Base-by-base conservation (phyloP, 116 monocot genomes). In the Trichopus zeylanicus region DNA sequence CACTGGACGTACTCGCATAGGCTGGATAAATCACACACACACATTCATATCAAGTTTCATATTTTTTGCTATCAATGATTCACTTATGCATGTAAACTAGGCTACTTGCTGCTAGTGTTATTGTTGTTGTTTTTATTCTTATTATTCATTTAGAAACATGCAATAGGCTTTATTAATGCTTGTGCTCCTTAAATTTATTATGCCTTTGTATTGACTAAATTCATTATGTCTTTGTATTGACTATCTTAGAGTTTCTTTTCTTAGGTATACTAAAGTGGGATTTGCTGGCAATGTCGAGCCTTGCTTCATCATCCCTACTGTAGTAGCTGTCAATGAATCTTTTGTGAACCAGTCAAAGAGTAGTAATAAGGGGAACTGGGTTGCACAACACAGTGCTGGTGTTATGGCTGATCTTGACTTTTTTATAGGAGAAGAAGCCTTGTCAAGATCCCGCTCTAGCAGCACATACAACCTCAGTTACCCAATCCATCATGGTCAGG, bases 371-470 rank as follows among this genome's bases (percentile, higher is more conserved):
- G 81, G 79, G 49, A 95, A 90, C 64, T 84, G 87, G 87, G 34
- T 91, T 55, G 79, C 91, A 42, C 97, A 97, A 65, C 87, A 97
- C 53, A 97, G 53, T 71, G 97, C 97, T 31, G 91, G 91, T 68
- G 97, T 97, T 10, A 91, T 97, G 97, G 97, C 97, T 57, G 97
- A 91, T 77, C 91, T 97, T 69, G 97, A 97, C 70, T 97, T 91
- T 69, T 84, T 81, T 48, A 82, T 97, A 61, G 97, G 97, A 31
- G 91, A 97, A 7, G 97, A 97, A 10, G 97, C 91, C 42, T 60
- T 97, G 28, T 69, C 91, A 59, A 67, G 81, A 24, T 87, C 97
- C 67, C 91, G 91, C 30, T 70, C 87, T 46, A 91, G 91, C 68
- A 84, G 75, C 46, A 74, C 70, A 48, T 97, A 91, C 70, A 91